Percentiles rank a stretch among this genome's conserved stretches.
Conservation (phyloP, 2,329 filamentous ascomycete genomes). For the Trichoderma guizhouense region DNA sequence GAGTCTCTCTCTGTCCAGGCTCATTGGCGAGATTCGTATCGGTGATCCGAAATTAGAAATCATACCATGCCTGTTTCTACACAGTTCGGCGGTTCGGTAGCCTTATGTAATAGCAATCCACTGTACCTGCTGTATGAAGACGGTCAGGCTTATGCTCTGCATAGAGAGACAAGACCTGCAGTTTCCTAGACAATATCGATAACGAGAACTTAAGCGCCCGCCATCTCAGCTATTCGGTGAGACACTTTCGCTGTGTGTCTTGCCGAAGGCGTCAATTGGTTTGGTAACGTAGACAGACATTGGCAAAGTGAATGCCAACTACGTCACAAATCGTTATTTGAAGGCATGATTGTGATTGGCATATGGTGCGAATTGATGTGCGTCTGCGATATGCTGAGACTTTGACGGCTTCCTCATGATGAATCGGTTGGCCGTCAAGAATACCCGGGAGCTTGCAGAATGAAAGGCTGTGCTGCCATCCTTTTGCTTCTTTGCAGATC, state of each 20-base stretch:
- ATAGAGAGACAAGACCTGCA: not conserved
- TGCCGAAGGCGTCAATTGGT: not conserved
- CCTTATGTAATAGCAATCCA: not conserved
- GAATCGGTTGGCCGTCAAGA: not conserved
- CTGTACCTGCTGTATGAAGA: not conserved
- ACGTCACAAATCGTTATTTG: not conserved
- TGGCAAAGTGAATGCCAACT: not conserved
- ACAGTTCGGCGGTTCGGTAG: not conserved
- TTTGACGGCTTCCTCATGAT: not conserved
- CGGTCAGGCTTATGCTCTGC: not conserved
- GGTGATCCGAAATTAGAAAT: slow-evolving; percentile 16
- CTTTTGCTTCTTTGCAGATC: not conserved
- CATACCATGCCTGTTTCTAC: not conserved
- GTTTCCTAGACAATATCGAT: not conserved
- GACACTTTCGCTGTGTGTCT: not conserved
- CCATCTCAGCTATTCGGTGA: not conserved
- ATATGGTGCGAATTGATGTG: not conserved
- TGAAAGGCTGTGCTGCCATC: not conserved
- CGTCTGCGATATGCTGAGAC: not conserved
- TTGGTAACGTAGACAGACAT: not conserved
- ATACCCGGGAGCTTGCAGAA: not conserved
- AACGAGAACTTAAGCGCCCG: slow-evolving; percentile 1
- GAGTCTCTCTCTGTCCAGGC: not conserved
- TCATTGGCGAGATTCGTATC: slow-evolving; percentile 15
- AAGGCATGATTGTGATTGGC: not conserved